A percentile compares a stretch with the other conserved stretches of the same genome.
phyloP scores from a whole-genome alignment of 2,329 filamentous ascomycete species.

The Apiospora aurea region DNA sequence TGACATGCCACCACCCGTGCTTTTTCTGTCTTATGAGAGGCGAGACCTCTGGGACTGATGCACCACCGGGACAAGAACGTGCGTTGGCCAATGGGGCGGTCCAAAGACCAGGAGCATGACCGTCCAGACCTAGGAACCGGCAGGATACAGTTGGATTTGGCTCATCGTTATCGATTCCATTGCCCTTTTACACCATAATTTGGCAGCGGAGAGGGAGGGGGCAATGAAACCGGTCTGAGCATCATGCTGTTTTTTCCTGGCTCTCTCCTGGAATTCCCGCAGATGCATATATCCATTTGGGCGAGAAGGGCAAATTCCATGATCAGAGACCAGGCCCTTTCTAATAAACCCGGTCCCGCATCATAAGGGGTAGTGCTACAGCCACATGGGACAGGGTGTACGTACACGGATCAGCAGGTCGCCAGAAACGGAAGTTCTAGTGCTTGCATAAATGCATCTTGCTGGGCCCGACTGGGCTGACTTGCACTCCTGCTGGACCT shows the following conservation, averaged over 20 bases:
- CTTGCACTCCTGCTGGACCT: neutral
- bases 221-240: neutral
- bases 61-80: neutral
- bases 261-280: neutral
- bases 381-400: neutral
- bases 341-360: neutral
- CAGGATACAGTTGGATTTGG: neutral
- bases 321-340: neutral
- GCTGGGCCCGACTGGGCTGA: neutral
- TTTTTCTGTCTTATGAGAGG: neutral
- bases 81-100: neutral
- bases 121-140: neutral
- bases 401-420: conserved; percentile 1
- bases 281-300: neutral
- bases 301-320: neutral
- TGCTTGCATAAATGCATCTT: conserved; percentile 4
- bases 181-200: neutral
- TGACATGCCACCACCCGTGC: neutral
- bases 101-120: neutral
- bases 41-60: neutral
- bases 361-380: neutral
- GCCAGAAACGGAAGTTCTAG: conserved; percentile 7
- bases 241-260: neutral
- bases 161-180: neutral
- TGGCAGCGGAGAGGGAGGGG: neutral